These are phyloP conservation scores for Lentinula sp. DNA, from an alignment of 768 basidiomycete species.

Conservation along the genomic window DNA sequence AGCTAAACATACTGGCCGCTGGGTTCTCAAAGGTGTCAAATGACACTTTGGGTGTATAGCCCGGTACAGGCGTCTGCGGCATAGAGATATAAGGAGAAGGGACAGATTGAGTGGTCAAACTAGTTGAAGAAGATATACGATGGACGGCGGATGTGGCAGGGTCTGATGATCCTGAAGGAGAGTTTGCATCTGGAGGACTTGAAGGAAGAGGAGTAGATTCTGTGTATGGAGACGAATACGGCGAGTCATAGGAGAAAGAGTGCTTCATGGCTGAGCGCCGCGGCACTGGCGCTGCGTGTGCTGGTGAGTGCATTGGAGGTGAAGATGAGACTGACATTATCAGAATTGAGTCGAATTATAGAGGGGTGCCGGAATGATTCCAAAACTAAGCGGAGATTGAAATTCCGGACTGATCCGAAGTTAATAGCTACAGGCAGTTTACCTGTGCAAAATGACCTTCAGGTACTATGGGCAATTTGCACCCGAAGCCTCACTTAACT, in stretches of 20 bases:
- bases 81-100: neutral
- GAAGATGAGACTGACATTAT: conserved; percentile 1
- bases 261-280: conserved; percentile 7
- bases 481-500: too few relatives aligned
- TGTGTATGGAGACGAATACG: neutral
- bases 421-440: too few relatives aligned
- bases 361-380: too few relatives aligned
- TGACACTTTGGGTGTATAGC: conserved; percentile 51
- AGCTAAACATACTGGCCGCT: conserved; percentile 80
- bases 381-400: too few relatives aligned
- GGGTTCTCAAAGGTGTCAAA: conserved; percentile 87
- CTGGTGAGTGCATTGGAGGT: conserved; percentile 3
- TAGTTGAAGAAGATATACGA: neutral
- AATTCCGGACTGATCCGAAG: too few relatives aligned
- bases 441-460: too few relatives aligned
- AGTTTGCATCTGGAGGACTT: neutral
- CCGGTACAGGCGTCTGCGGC: conserved; percentile 6
- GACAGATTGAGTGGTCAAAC: neutral
- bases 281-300: neutral
- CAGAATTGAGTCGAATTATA: neutral
- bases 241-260: conserved; percentile 2
- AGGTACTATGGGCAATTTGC: too few relatives aligned
- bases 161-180: neutral
- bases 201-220: neutral
- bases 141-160: neutral